Conservation (phyloP, 176 grass and related monocot genomes). For the Miscanthus lutarioriparius region DNA sequence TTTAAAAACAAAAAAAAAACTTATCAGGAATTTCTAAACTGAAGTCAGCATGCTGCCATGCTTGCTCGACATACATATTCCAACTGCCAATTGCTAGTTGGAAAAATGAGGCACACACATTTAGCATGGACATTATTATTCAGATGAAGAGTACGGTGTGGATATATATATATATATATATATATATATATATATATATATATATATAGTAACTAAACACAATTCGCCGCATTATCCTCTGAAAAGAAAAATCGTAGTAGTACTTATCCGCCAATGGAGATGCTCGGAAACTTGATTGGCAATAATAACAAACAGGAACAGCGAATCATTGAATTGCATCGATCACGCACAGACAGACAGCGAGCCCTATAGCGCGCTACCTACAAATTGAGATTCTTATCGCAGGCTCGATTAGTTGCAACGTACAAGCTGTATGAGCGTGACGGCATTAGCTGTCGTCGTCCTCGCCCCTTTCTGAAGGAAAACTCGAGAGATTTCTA, state of each 20-base stretch:
- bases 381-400: slow-evolving; percentile 32
- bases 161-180: background rate
- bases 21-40: background rate
- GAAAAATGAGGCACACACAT: slow-evolving; percentile 12
- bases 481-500: slow-evolving; percentile 27
- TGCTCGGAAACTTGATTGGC: slow-evolving; percentile 28
- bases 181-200: background rate
- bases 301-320: slow-evolving; percentile 39
- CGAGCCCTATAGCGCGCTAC: background rate
- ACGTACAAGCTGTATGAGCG: slow-evolving; percentile 36
- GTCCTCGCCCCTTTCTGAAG: background rate
- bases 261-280: slow-evolving; percentile 35
- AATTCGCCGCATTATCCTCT: background rate
- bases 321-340: slow-evolving; percentile 23
- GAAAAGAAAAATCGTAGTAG: background rate
- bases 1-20: background rate
- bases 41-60: background rate
- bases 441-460: slow-evolving; percentile 24
- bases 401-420: slow-evolving; percentile 31
- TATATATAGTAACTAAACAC: background rate
- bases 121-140: background rate
- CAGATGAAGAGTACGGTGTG: background rate
- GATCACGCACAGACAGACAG: background rate
- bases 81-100: background rate
- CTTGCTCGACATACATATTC: background rate